Evolutionary conservation across 2,329 filamentous ascomycete genomes (phyloP), one percentile per base, ranked within the genome.

Genomic region (Tolypocladium album): DNA sequence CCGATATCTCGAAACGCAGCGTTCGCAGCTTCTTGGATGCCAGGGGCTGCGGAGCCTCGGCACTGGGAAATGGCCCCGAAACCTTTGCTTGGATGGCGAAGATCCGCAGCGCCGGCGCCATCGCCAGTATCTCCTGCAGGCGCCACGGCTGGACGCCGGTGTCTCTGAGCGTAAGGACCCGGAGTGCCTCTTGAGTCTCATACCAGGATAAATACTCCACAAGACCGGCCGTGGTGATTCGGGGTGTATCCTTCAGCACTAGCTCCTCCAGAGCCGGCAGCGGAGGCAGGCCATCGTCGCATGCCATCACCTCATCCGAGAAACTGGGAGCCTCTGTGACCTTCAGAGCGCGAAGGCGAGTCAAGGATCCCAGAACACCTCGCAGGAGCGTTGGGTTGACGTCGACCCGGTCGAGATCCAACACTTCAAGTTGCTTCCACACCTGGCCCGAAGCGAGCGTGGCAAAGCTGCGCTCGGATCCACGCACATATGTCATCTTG

Each of bases 401-500:
- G 58, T 84, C 82, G 61, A 93, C 78, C 62, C 78, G 79, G 61
- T 82, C 80, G 42, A 94, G 76, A 70, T 93, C 89, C 57, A 94
- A 70, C 12, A 90, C 85, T 72, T 92, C 87, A 15, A 94, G 79
- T 53, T 83, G 80, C 55, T 80, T 79, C 89, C 90, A 94, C 58
- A 86, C 71, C 60, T 77, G 83, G 62, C 83, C 85, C 61, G 82
- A 80, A 9, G 85, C 82, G 47, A 97, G 78, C 59, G 82, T 78
- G 67, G 90, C 84, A 60, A 97, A 82, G 68, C 87, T 89, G 60
- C 83, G 83, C 76, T 97, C 93, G 1, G 90, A 83, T 15, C 93
- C 93, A 55, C 79, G 78, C 59, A 84, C 81, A 74, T 95, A 97
- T 59, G 84, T 88, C 90, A 96, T 97, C 75, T 94, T 94, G 64